phyloP scores from a whole-genome alignment of 441 rosid genomes.

The Sinapis alba region DNA sequence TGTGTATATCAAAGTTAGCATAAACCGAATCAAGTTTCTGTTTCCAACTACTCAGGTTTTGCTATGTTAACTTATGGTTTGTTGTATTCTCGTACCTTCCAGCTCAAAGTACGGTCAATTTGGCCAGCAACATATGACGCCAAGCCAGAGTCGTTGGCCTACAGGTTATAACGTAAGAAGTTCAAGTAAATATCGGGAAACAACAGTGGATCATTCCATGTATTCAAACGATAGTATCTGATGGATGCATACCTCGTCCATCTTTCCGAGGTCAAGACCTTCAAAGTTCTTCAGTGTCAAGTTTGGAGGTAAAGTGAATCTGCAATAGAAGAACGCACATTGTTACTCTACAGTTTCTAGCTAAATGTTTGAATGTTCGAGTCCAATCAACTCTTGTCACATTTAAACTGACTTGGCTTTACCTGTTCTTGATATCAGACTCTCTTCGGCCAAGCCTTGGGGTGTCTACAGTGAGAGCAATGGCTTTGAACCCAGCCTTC shows the following conservation, averaged over 20 bases:
- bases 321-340: slow-evolving; percentile 35
- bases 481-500: slow-evolving; percentile 95
- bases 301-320: slow-evolving; percentile 73
- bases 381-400: not conserved
- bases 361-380: not conserved
- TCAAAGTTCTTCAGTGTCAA: slow-evolving; percentile 92
- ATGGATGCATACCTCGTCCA: slow-evolving; percentile 59
- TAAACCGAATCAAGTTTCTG: not conserved
- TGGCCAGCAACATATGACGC: slow-evolving; percentile 70
- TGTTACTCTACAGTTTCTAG: not conserved
- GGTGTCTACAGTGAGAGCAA: slow-evolving; percentile 70
- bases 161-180: slow-evolving; percentile 6
- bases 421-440: slow-evolving; percentile 72
- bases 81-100: slow-evolving; percentile 47
- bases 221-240: not conserved
- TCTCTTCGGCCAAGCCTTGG: slow-evolving; percentile 73
- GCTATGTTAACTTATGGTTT: not conserved
- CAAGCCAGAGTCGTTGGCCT: slow-evolving; percentile 60
- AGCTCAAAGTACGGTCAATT: slow-evolving; percentile 62
- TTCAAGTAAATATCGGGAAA: slow-evolving; percentile 5
- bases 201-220: not conserved
- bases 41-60: not conserved
- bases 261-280: slow-evolving; percentile 82
- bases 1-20: slow-evolving; percentile 10
- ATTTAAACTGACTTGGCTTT: slow-evolving; percentile 8